Evolutionary conservation across 1,139 yeast genomes (phyloP), one percentile per base, ranked within the genome.

Genomic region (Magnusiomyces paraingens): DNA sequence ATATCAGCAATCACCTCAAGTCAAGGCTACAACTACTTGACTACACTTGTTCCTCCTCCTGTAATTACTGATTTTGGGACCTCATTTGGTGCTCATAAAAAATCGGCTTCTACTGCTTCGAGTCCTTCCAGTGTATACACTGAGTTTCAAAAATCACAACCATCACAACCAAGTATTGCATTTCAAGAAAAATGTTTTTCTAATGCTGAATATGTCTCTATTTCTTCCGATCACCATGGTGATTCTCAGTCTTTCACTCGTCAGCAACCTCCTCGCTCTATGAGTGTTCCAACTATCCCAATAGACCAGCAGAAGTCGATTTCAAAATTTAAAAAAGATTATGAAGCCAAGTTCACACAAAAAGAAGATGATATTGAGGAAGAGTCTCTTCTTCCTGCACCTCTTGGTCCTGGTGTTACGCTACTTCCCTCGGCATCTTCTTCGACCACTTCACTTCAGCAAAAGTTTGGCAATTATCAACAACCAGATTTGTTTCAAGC

Each of bases 341-440:
- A 2, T 40, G 43, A 40, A n/a, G 14, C 14, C 6, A 14, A 40
- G 8, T 26, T 4, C 8, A 26, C 32, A 3, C 20, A 11, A 21
- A n/a, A 18, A n/a, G 11, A 17, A n/a, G 32, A 38, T 1, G 20
- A 38, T 20, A 36, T 47, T 21, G 50, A 38, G 20, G 50, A 47
- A 36, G 50, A 47, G 18, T 3, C 50, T 36, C 20, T 47, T 14
- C 42, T 47, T 38, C 50, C 50, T 14, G 50, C 32, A 21, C 43
- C 35, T 8, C 43, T n/a, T 21, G 21, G 12, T 10, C 22, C 18
- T n/a, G 18, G 22, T 40, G 14, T 40, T 10, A 15, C 2, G 12
- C 12, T 21, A 10, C 12, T 40, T 40, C 22, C 21, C 11, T 40
- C 43, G 21, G 22, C 43, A 40, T 40, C 43, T 40, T 40, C 43